phyloP scores from a whole-genome alignment of 768 basidiomycete genomes.

The Auricularia heimuer region DNA sequence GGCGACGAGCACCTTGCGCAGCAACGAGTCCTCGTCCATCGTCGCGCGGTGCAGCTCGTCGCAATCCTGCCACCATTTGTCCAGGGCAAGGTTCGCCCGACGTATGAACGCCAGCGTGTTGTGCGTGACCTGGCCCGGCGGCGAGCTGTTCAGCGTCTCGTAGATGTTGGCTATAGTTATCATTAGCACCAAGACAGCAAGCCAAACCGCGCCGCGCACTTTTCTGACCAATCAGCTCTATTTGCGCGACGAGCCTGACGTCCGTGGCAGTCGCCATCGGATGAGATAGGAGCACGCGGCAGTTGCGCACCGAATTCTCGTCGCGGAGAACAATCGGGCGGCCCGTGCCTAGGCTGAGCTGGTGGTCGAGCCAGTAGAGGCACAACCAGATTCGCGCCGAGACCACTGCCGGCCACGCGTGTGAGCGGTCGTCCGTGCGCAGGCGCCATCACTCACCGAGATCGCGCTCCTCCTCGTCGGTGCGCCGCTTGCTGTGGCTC shows the following conservation, averaged over 20 bases:
- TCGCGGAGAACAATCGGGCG: slow-evolving; percentile 84
- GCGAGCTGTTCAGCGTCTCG: slow-evolving; percentile 59
- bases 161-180: slow-evolving; percentile 71
- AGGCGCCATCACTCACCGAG: slow-evolving; percentile 41
- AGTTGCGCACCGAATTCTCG: slow-evolving; percentile 78
- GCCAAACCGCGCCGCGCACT: slow-evolving; percentile 36
- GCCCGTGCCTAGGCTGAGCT: slow-evolving; percentile 91
- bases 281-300: slow-evolving; percentile 70
- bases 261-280: slow-evolving; percentile 87
- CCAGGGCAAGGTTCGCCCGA: slow-evolving; percentile 74
- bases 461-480: slow-evolving; percentile 77
- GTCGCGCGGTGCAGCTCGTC: slow-evolving; percentile 71
- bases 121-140: slow-evolving; percentile 77
- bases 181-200: neutral
- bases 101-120: slow-evolving; percentile 81
- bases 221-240: slow-evolving; percentile 86
- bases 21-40: slow-evolving; percentile 77
- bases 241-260: slow-evolving; percentile 74
- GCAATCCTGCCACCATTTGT: slow-evolving; percentile 87
- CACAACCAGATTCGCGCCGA: slow-evolving; percentile 92
- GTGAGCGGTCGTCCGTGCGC: slow-evolving; percentile 3
- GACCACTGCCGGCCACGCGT: slow-evolving; percentile 44
- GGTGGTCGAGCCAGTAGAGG: slow-evolving; percentile 93
- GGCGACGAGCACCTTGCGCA: slow-evolving; percentile 78
- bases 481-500: slow-evolving; percentile 23